These are phyloP conservation scores for Fusarium nematophilum DNA, from an alignment of 2,329 filamentous ascomycete genomes.

Conservation along the genomic window DNA sequence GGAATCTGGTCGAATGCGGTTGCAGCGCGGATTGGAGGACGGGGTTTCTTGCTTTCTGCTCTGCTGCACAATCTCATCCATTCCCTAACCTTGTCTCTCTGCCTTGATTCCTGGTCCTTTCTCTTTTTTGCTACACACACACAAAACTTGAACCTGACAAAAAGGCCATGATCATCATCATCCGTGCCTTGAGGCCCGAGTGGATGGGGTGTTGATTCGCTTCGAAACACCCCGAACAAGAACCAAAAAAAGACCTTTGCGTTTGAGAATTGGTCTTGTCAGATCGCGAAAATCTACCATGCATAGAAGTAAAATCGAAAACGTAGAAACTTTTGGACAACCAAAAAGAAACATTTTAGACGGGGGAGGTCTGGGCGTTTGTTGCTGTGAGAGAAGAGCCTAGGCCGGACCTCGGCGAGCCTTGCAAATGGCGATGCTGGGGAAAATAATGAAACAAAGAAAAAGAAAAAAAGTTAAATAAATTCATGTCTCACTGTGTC, in stretches of 20 bases:
- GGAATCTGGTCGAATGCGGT: constrained; percentile 34
- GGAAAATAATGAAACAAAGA: constrained; percentile 23
- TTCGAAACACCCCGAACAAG: constrained; percentile 26
- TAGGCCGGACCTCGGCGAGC: constrained; percentile 19
- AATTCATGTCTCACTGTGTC: background rate
- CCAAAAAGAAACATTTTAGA: constrained; percentile 29
- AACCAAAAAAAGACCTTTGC: constrained; percentile 26
- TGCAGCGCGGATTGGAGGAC: constrained; percentile 43
- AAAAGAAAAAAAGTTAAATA: constrained; percentile 14
- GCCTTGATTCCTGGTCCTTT: constrained; percentile 12
- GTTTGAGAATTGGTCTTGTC: constrained; percentile 20
- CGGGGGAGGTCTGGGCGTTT: constrained; percentile 26
- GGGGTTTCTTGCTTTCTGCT: constrained; percentile 46
- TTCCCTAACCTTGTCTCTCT: constrained; percentile 31
- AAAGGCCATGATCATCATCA: background rate
- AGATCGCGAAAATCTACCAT: constrained; percentile 10
- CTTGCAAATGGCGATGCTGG: constrained; percentile 34
- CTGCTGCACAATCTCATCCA: constrained; percentile 45
- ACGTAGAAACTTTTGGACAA: constrained; percentile 33
- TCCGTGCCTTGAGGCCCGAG: constrained; percentile 4
- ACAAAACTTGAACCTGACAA: constrained; percentile 27
- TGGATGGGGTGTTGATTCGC: constrained; percentile 17
- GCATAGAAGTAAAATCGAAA: constrained; percentile 34
- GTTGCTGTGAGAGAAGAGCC: constrained; percentile 10
- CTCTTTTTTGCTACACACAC: constrained; percentile 40